Percentiles rank a stretch among this genome's conserved stretches.
Conservation (phyloP, 2,329 filamentous ascomycete genomes). For the Beauveria pseudobassiana region DNA sequence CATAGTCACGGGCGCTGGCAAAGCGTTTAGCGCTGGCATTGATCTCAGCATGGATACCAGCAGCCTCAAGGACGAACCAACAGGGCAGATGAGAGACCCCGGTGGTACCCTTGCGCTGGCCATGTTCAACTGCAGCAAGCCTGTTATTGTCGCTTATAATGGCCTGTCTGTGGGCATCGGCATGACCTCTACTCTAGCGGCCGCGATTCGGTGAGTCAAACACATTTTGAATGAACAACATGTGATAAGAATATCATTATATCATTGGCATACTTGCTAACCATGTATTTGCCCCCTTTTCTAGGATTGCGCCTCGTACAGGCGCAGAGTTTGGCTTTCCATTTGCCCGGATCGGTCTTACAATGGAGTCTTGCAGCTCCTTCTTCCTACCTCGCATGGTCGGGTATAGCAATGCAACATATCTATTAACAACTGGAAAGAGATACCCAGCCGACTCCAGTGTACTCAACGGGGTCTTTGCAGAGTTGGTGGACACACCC, state of each 20-base stretch:
- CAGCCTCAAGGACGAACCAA: neutral
- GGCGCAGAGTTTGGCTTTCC: slow-evolving; percentile 13
- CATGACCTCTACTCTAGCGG: slow-evolving; percentile 13
- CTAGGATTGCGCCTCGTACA: slow-evolving; percentile 2
- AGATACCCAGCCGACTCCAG: slow-evolving; percentile 4
- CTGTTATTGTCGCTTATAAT: slow-evolving; percentile 15
- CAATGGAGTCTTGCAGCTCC: slow-evolving; percentile 14
- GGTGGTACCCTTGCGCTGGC: slow-evolving; percentile 29
- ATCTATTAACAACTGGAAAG: slow-evolving; percentile 12
- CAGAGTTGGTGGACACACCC: slow-evolving; percentile 4
- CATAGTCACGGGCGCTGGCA: slow-evolving; percentile 51
- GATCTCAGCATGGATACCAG: slow-evolving; percentile 34
- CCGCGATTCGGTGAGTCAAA: slow-evolving; percentile 9
- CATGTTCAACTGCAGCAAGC: slow-evolving; percentile 15
- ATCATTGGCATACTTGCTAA: no score
- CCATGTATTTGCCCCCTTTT: no score
- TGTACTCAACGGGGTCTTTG: slow-evolving; percentile 5
- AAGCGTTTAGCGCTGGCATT: slow-evolving; percentile 58
- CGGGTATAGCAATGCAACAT: slow-evolving; percentile 12
- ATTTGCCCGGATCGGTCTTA: slow-evolving; percentile 13
- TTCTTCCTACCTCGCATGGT: slow-evolving; percentile 15
- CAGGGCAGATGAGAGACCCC: slow-evolving; percentile 1
- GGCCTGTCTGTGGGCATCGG: slow-evolving; percentile 14
- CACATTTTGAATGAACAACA: neutral
- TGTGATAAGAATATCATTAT: no score